Evolutionary conservation across 2,329 filamentous ascomycete species (phyloP), one percentile per base, ranked within the genome.

Genomic region (Xylaria sp.): DNA sequence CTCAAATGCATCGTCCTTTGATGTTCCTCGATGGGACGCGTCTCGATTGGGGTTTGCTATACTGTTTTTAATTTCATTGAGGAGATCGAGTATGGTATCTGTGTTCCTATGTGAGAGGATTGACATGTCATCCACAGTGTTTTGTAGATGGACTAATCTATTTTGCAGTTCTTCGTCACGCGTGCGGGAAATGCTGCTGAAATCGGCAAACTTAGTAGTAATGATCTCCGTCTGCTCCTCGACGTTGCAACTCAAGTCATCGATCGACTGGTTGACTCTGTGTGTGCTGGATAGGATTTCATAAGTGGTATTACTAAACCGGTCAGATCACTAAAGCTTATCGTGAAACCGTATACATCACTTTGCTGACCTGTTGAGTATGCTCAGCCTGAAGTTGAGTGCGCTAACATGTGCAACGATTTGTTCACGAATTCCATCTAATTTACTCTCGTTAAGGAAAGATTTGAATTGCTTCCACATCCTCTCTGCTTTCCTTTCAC

Each of bases 391-490:
- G 2, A 67, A 30, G 30, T 32, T 53, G 41, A 67, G 65, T 2
- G 34, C 46, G 25, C n/a, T 43, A 20, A 55, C 36, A 20, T 62
- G 59, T 12, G 34, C 15, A 18, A 41, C 18, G 13, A 67, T 20
- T 45, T 63, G 65, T 9, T 41, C 55, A 45, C 45, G 15, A 28
- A 63, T 63, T 4, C 8, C 9, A 36, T 60, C 41, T 25, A 67
- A 60, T 15, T 41, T 63, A 20, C 36, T 55, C 52, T 67, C 60
- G 13, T 56, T 30, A 2, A 67, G 41, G 15, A 62, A 63, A 23
- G 39, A 53, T 45, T 39, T 59, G 25, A 67, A 46, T 23, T 55
- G 28, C 52, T 58, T 61, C 64, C 57, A 66, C 23, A 66, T 20
- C 23, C 23, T 56, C 13, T 59, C 58, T 3, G 30, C 45, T 9